Conservation (phyloP, 441 rosid species). For the Adansonia grandidieri region DNA sequence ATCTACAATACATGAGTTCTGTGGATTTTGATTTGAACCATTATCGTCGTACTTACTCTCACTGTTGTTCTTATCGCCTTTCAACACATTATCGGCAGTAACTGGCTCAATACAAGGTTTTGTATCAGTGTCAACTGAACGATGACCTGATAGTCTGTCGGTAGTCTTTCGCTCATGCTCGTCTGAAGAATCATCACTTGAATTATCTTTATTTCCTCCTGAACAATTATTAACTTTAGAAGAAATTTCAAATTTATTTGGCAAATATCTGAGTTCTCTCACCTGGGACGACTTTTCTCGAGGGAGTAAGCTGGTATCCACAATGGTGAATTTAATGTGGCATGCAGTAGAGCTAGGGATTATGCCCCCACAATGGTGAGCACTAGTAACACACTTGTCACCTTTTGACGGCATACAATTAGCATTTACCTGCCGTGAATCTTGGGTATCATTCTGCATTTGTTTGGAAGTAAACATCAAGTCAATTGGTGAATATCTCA, state of each 20-base stretch:
- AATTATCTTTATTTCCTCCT: slow-evolving; percentile 27
- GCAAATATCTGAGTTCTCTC: slow-evolving; percentile 52
- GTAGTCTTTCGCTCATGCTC: slow-evolving; percentile 26
- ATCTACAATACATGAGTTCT: slow-evolving; percentile 35
- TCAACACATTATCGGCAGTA: slow-evolving; percentile 11
- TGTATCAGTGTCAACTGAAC: slow-evolving; percentile 25
- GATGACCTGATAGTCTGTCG: slow-evolving; percentile 22
- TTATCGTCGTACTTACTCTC: slow-evolving; percentile 25
- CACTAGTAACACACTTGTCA: slow-evolving; percentile 30
- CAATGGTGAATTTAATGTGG: slow-evolving; percentile 47
- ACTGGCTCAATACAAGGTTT: slow-evolving; percentile 16
- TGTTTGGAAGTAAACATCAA: slow-evolving; percentile 32
- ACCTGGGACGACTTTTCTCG: slow-evolving; percentile 42
- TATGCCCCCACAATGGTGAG: slow-evolving; percentile 26
- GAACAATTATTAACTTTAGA: slow-evolving; percentile 28
- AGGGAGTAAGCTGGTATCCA: slow-evolving; percentile 61
- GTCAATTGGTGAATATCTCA: slow-evolving; percentile 45
- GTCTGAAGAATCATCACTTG: slow-evolving; percentile 32
- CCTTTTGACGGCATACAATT: slow-evolving; percentile 30
- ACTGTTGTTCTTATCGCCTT: background rate
- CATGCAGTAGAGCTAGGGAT: slow-evolving; percentile 28
- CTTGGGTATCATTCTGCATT: slow-evolving; percentile 28
- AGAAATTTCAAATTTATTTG: slow-evolving; percentile 34
- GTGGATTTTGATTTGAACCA: slow-evolving; percentile 30
- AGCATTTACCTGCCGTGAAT: slow-evolving; percentile 28